Base-by-base conservation (phyloP, 805 yeast species). In the Komagataella populi region DNA sequence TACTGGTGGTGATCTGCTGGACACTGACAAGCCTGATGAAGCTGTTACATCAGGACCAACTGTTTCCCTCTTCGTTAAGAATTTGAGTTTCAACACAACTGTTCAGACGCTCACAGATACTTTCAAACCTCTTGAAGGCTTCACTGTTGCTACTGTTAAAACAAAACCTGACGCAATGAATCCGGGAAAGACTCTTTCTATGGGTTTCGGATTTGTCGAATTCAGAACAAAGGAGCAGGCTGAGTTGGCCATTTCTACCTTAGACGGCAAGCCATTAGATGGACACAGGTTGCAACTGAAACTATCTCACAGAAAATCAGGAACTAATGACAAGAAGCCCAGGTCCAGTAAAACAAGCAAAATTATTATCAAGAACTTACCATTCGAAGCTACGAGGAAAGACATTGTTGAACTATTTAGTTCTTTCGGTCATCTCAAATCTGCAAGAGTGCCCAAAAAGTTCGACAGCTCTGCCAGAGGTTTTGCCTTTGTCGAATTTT, bases 171-270 rank as follows among this genome's bases (percentile, higher is more conserved):
- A 91, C 68, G 79, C 95, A 44, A 87, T 81, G 66, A 76, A 79
- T 54, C 62, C 76, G 2, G 84, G 82, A 8, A 77, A 77, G 52
- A 68, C 73, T n/a, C 74, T 81, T 54, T 88, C 96, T 59, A 93
- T 93, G 99, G 99, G 99, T 18, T 93, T 89, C 61, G 99, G 99
- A 1, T 93, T 93, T 69, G 96, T 80, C 12, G 99, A 93, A 67
- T 93, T 88, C 67, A 79, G 72, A 57, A 78, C 90, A 1, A 79
- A 78, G 57, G 87, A 81, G 45, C 81, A 84, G 60, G 99, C 99
- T 0, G 73, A 78, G 45, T 72, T 76, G 10, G 98, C 96, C 6
- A 79, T 88, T 48, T 65, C 73, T 39, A 74, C 83, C 0, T 68
- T 88, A 70, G 87, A 90, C 64, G 95, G 87, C 3, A 74, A 80